A percentile compares a stretch with the other conserved stretches of the same genome.
phyloP scores from a whole-genome alignment of 129 eudicot species.

The Lonicera japonica region DNA sequence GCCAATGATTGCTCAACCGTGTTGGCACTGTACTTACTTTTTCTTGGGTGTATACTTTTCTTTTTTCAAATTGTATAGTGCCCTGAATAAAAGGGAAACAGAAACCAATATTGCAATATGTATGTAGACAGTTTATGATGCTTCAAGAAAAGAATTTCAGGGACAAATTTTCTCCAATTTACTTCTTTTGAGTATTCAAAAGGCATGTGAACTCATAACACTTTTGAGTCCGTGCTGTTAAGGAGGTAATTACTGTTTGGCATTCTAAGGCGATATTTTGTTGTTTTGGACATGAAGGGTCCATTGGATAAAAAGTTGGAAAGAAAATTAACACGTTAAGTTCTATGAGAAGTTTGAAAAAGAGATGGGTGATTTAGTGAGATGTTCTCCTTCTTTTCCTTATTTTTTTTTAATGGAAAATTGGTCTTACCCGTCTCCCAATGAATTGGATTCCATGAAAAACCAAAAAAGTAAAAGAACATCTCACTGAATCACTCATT shows the following conservation, averaged over 20 bases:
- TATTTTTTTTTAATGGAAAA: too few relatives aligned
- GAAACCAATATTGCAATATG: neutral
- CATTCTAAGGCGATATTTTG: neutral
- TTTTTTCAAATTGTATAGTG: neutral
- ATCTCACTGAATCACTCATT: too few relatives aligned
- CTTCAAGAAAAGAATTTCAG: neutral
- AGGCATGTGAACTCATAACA: neutral
- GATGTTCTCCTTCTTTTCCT: too few relatives aligned
- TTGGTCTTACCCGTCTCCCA: too few relatives aligned
- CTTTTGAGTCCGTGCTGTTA: neutral
- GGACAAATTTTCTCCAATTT: neutral
- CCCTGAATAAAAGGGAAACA: neutral
- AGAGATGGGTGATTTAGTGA: too few relatives aligned
- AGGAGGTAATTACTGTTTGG: neutral
- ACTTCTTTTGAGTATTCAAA: neutral
- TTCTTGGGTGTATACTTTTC: neutral
- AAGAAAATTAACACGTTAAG: too few relatives aligned
- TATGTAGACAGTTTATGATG: neutral
- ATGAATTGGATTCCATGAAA: too few relatives aligned
- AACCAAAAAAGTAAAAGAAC: too few relatives aligned
- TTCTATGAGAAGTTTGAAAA: too few relatives aligned
- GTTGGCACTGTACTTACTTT: too few relatives aligned
- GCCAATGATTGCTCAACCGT: too few relatives aligned
- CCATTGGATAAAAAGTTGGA: too few relatives aligned
- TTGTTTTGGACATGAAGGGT: neutral